Conservation (phyloP, 2,329 filamentous ascomycete species). For the Didymella pinodella region DNA sequence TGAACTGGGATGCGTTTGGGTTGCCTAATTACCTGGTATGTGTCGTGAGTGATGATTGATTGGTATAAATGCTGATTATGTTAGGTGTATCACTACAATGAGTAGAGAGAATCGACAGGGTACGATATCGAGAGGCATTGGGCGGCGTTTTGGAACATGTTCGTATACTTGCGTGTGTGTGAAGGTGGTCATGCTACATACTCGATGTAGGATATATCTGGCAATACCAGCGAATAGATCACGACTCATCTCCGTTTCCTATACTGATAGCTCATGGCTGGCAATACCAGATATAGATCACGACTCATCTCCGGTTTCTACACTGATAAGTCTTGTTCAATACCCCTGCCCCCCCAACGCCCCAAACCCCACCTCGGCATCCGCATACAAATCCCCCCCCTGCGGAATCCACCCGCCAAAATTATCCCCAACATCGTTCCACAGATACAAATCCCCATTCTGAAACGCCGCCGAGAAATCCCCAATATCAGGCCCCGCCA, state of each 20-base stretch:
- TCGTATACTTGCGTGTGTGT: not conserved
- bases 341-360: conserved; percentile 28
- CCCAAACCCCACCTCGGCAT: conserved; percentile 37
- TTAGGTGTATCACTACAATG: conserved; percentile 89
- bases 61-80: too few species aligned
- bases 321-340: too few species aligned
- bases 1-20: conserved; percentile 87
- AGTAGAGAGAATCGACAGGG: conserved; percentile 57
- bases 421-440: conserved; percentile 47
- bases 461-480: conserved; percentile 48
- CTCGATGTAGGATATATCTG: not conserved
- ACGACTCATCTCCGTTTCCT: too few species aligned
- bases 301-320: too few species aligned
- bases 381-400: conserved; percentile 33
- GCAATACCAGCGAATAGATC: not conserved
- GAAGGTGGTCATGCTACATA: not conserved
- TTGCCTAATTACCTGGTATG: conserved; percentile 95
- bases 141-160: conserved; percentile 40
- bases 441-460: conserved; percentile 48
- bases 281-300: too few species aligned
- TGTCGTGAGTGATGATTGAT: conserved; percentile 16
- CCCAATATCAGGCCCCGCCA: conserved; percentile 30
- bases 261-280: too few species aligned
- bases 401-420: conserved; percentile 45
- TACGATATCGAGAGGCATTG: conserved; percentile 30